Percentiles rank a stretch among this genome's conserved stretches.
Conservation (phyloP, 2,329 filamentous ascomycete genomes). For the Geosmithia putterillii region DNA sequence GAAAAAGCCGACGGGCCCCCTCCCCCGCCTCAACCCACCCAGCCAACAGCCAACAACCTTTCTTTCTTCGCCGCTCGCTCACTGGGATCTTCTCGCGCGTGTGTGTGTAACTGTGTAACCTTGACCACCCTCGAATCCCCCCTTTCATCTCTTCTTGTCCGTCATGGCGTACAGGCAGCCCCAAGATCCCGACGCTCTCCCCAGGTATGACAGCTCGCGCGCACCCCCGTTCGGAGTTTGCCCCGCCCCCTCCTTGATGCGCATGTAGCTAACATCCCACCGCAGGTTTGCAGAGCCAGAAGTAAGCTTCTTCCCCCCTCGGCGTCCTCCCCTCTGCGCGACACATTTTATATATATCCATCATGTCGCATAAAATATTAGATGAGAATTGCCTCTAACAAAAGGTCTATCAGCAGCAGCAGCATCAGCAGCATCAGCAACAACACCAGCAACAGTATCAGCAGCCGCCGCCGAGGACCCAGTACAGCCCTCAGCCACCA, state of each 20-base stretch:
- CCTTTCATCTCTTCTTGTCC: not conserved
- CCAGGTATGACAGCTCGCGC: slow-evolving; percentile 59
- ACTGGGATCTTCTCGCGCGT: no score
- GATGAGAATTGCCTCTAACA: slow-evolving; percentile 1
- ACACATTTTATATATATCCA: not conserved
- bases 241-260: not conserved
- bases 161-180: slow-evolving; percentile 86
- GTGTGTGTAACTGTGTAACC: not conserved
- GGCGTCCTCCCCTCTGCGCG: not conserved
- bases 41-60: no score
- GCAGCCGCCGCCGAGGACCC: no score
- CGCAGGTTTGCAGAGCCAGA: slow-evolving; percentile 64
- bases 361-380: not conserved
- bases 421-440: no score
- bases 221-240: slow-evolving; percentile 1
- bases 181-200: slow-evolving; percentile 89
- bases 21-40: no score
- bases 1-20: no score
- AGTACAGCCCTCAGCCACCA: slow-evolving; percentile 1
- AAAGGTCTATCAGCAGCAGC: not conserved
- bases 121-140: no score
- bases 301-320: slow-evolving; percentile 1
- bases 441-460: no score
- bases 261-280: not conserved
- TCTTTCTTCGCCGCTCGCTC: no score